Percentiles rank a stretch among this genome's conserved stretches.
phyloP scores from a whole-genome alignment of 495 filamentous ascomycete genomes.

The Gamarada debralockiae region DNA sequence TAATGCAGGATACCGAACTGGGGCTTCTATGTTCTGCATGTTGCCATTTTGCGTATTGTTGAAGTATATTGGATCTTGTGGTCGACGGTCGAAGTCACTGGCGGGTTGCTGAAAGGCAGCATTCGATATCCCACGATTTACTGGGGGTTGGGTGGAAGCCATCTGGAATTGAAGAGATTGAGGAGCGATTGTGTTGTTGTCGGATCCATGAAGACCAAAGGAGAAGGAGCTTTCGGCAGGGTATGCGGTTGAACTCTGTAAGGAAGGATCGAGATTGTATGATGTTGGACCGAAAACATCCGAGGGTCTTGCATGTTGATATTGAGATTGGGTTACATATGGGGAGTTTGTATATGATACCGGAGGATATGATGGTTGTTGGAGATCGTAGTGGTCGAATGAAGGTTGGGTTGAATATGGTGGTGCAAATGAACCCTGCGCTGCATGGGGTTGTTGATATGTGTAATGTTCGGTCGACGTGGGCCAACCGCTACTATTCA shows the following conservation, averaged over 20 bases:
- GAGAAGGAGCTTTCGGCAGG: conserved; percentile 15
- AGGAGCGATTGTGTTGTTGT: conserved; percentile 15
- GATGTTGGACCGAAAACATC: conserved; percentile 13
- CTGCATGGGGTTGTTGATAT: conserved; percentile 18
- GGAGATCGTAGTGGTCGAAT: conserved; percentile 17
- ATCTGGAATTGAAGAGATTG: conserved; percentile 20
- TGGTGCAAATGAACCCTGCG: conserved; percentile 24
- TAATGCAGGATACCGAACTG: conserved; percentile 7
- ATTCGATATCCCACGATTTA: conserved; percentile 6
- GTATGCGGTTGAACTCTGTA: conserved; percentile 5
- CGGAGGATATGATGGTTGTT: conserved; percentile 17
- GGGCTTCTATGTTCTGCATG: conserved; percentile 1
- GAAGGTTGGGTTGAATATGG: conserved; percentile 25
- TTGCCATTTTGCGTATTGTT: conserved; percentile 5
- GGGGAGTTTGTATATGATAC: conserved; percentile 16
- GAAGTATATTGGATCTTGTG: conserved; percentile 6
- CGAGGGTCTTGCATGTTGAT: conserved; percentile 11
- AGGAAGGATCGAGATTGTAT: conserved; percentile 22
- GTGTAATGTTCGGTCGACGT: conserved; percentile 7
- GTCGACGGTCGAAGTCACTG: conserved; percentile 8
- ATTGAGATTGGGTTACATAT: conserved; percentile 12
- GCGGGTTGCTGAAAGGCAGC: conserved; percentile 6
- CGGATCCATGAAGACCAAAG: conserved; percentile 12
- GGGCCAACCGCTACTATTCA: conserved; percentile 16
- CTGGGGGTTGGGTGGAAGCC: background rate